A percentile compares a stretch with the other conserved stretches of the same genome.
phyloP scores from a whole-genome alignment of 768 basidiomycete species.

The Macrolepiota fuliginosa region DNA sequence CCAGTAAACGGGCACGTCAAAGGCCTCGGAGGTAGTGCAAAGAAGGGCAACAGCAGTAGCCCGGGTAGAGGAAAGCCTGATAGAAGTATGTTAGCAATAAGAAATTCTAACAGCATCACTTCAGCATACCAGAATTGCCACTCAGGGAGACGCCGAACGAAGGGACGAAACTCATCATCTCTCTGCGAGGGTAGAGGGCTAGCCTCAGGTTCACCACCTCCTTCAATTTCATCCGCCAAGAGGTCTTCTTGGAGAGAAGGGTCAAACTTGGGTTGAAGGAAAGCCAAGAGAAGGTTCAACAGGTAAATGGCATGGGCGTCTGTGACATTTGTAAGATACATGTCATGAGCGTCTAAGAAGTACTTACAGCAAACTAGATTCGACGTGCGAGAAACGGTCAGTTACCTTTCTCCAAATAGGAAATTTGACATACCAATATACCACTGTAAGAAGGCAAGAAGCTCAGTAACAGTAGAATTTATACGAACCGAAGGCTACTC shows the following conservation, averaged over 20 bases:
- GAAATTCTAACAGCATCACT: neutral
- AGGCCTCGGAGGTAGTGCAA: constrained; percentile 79
- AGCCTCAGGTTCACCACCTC: constrained; percentile 66
- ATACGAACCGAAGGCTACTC: constrained; percentile 31
- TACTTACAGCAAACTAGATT: constrained; percentile 67
- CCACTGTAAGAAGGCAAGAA: constrained; percentile 52
- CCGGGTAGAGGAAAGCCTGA: constrained; percentile 87
- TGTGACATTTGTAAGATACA: neutral
- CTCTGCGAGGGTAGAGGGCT: constrained; percentile 60
- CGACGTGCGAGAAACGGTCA: constrained; percentile 5
- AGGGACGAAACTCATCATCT: constrained; percentile 97
- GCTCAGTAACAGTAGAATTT: constrained; percentile 2
- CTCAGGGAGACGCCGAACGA: constrained; percentile 92
- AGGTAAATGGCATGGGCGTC: constrained; percentile 95
- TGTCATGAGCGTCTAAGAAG: neutral
- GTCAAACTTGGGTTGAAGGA: constrained; percentile 97
- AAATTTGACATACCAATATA: constrained; percentile 75
- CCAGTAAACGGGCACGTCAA: constrained; percentile 99
- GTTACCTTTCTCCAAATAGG: neutral
- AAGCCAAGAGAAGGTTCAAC: constrained; percentile 93
- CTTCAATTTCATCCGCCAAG: constrained; percentile 92
- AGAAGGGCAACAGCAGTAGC: constrained; percentile 81
- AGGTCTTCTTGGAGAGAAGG: constrained; percentile 93
- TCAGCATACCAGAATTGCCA: constrained; percentile 88
- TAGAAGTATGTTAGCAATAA: neutral